phyloP scores from a whole-genome alignment of 192 early-diverging fungal genomes.

The Fimicolochytrium jonesii region DNA sequence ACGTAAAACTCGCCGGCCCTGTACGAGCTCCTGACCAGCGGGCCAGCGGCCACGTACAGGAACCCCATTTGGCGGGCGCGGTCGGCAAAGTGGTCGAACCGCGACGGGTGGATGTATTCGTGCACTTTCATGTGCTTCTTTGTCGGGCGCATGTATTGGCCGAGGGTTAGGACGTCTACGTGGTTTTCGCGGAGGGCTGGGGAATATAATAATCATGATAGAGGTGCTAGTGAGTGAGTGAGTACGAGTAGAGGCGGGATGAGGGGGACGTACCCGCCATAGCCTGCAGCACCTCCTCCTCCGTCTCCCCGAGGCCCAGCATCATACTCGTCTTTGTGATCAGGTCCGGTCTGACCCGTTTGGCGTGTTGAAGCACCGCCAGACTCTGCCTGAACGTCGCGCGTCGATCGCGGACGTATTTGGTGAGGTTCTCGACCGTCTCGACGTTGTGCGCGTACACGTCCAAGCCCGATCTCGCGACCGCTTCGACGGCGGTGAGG shows the following conservation, averaged over 20 bases:
- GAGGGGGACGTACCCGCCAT: slow-evolving; percentile 63
- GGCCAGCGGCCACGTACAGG: slow-evolving; percentile 92
- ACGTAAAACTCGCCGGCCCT: slow-evolving; percentile 98
- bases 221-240: too few species aligned
- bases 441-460: slow-evolving; percentile 99
- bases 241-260: too few species aligned
- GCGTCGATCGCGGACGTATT: slow-evolving; percentile 87
- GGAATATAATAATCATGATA: too few species aligned
- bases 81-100: slow-evolving; percentile 86
- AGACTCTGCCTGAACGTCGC: slow-evolving; percentile 91
- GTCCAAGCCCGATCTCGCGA: slow-evolving; percentile 90
- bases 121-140: slow-evolving; percentile 97
- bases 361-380: slow-evolving; percentile 82
- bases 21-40: slow-evolving; percentile 90
- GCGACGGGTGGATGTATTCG: slow-evolving; percentile 88
- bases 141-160: slow-evolving; percentile 99
- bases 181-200: slow-evolving; percentile 68
- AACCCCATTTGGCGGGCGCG: slow-evolving; percentile 83
- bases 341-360: slow-evolving; percentile 68
- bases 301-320: slow-evolving; percentile 94
- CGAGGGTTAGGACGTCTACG: slow-evolving; percentile 93
- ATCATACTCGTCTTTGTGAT: slow-evolving; percentile 98
- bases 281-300: slow-evolving; percentile 85
- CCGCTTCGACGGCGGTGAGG: slow-evolving; percentile 67
- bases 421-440: slow-evolving; percentile 86